These are phyloP conservation scores for Syzygium aromaticum DNA, from an alignment of 345 rosid genomes.

Conservation along the genomic window DNA sequence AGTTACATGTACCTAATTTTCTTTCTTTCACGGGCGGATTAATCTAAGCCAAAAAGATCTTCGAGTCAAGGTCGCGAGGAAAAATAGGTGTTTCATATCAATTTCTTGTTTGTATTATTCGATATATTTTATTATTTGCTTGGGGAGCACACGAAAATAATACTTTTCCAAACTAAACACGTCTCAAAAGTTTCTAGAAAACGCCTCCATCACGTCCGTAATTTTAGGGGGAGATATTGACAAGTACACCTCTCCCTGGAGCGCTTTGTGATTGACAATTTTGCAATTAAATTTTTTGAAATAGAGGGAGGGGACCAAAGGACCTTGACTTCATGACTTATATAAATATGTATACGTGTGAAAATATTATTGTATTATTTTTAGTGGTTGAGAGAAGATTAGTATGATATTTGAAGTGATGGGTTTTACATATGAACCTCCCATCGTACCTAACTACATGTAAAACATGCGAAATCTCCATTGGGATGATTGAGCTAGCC, in stretches of 20 bases:
- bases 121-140: background rate
- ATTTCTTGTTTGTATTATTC: background rate
- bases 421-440: background rate
- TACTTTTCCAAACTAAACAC: background rate
- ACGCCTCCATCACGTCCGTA: background rate
- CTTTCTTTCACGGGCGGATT: background rate
- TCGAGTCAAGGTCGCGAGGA: background rate
- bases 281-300: background rate
- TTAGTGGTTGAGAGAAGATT: background rate
- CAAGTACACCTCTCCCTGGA: background rate
- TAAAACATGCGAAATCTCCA: background rate
- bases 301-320: background rate
- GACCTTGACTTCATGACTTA: background rate
- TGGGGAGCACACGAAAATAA: background rate
- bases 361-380: background rate
- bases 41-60: background rate
- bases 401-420: background rate
- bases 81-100: background rate
- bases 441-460: background rate
- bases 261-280: background rate
- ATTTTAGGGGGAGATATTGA: background rate
- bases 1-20: background rate
- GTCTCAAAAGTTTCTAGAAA: background rate
- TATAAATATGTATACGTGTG: background rate
- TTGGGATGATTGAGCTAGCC: background rate